These are phyloP conservation scores for Magnaporthiopsis poae DNA, from an alignment of 2,329 filamentous ascomycete species.

Conservation along the genomic window DNA sequence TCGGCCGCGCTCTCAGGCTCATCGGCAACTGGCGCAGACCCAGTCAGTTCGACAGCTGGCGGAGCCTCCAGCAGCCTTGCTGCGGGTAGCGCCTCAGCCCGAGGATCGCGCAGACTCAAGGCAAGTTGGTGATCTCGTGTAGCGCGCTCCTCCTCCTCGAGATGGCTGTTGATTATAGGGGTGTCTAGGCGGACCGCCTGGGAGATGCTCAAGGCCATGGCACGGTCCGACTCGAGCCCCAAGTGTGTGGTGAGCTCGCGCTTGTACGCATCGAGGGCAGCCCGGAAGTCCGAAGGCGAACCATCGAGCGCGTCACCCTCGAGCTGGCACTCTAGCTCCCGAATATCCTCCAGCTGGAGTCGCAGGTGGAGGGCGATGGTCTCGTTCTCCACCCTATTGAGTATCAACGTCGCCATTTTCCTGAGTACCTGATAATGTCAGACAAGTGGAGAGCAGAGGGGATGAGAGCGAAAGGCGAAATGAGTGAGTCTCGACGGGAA, in stretches of 20 bases:
- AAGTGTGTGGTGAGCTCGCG: background rate
- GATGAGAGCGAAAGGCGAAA: background rate
- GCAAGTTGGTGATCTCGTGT: background rate
- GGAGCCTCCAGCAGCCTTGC: no score
- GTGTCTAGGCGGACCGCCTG: background rate
- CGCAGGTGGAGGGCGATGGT: background rate
- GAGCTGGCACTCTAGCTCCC: background rate
- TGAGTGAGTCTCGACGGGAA: background rate
- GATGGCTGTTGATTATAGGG: background rate
- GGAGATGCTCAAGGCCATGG: conserved; percentile 1
- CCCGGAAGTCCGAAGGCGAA: background rate
- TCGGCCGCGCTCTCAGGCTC: no score
- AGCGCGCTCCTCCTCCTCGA: background rate
- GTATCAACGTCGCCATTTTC: background rate
- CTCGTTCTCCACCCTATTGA: background rate
- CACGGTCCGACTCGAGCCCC: background rate
- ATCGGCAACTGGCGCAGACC: no score
- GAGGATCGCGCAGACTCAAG: background rate
- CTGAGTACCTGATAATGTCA: no score
- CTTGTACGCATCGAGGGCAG: background rate
- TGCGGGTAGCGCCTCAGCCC: background rate
- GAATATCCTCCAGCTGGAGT: background rate
- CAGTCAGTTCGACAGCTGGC: no score
- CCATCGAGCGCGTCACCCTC: background rate
- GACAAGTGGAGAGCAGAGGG: background rate